Evolutionary conservation across 768 basidiomycete species (phyloP), one percentile per base, ranked within the genome.

Genomic region (Neoboletus subvelutipes): DNA sequence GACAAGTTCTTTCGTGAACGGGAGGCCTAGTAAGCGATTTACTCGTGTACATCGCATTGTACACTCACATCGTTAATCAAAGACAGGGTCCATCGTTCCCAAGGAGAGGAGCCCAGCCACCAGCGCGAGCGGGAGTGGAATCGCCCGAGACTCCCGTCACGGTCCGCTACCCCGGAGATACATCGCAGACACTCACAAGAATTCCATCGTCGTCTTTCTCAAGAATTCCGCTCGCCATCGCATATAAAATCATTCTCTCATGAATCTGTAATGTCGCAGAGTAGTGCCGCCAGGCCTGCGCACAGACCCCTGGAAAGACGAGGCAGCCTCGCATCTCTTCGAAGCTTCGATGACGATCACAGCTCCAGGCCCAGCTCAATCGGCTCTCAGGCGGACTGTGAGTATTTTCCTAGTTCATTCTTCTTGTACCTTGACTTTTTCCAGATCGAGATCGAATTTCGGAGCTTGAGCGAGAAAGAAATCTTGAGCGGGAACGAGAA

Each of bases 91-190:
- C 69, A 70, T 40, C 71, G 40, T 18, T 67, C 73, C 28, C 61
- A 62, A 13, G 69, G 67, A 45, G 68, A 68, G 22, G 73, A 69
- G n/a, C 71, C 49, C 15, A 57, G 59, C 41, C 75, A 71, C 48
- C 78, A 81, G 50, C 80, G 73, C 36, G 81, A 83, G 64, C 76
- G 76, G 46, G 75, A 75, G 43, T 78, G 83, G 84, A 80, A 80
- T 57, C 70, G 67, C 18, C 68, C 70, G 20, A 75, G 66, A 45
- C 42, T 57, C 8, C 56, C 60, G n/a, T 64, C 69, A 47, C 48
- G 61, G 24, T 62, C 76, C 34, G 45, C 36, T 46, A 66, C 64
- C 11, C 63, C 68, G 40, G 67, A 70, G 36, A 53, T 57, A 41
- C 62, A 64, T 45, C 72, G 51, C 60, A 68, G 54, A 40, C 63